A percentile compares a stretch with the other conserved stretches of the same genome.
phyloP scores from a whole-genome alignment of 805 yeast species.

The Cyberlindnera maritima region DNA sequence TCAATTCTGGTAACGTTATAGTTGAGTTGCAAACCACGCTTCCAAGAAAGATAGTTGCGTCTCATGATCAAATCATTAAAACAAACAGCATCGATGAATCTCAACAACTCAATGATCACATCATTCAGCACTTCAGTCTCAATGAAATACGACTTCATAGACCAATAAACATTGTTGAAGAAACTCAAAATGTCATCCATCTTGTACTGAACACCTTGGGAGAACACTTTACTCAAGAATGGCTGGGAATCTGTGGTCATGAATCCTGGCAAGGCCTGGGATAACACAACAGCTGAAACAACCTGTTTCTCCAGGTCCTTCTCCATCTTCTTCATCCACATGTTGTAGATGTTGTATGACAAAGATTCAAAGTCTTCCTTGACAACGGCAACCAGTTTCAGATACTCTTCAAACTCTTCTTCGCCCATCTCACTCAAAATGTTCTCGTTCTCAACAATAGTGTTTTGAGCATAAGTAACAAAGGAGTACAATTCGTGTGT shows the following conservation, averaged over 20 bases:
- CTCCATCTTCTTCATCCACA: conserved; percentile 96
- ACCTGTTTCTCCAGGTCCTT: conserved; percentile 87
- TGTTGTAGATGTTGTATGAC: conserved; percentile 89
- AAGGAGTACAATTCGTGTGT: conserved; percentile 94
- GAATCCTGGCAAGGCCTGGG: conserved; percentile 95
- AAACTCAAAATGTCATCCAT: conserved; percentile 94
- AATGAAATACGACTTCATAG: conserved; percentile 86
- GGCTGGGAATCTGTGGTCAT: conserved; percentile 80
- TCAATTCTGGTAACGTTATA: conserved; percentile 94
- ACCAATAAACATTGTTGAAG: conserved; percentile 87
- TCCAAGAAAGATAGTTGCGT: conserved; percentile 93
- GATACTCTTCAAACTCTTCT: conserved; percentile 85
- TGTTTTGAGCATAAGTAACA: conserved; percentile 88
- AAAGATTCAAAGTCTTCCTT: conserved; percentile 92
- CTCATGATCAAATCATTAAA: conserved; percentile 95
- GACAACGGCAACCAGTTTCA: conserved; percentile 83
- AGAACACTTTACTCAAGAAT: conserved; percentile 79
- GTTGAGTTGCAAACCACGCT: conserved; percentile 93
- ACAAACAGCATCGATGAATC: conserved; percentile 87
- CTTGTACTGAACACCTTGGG: conserved; percentile 66
- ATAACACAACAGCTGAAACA: conserved; percentile 89
- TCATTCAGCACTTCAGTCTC: conserved; percentile 82
- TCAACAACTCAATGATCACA: conserved; percentile 77
- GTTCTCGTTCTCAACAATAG: conserved; percentile 82
- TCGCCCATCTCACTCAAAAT: conserved; percentile 82